Evolutionary conservation across 768 basidiomycete species (phyloP), one percentile per base, ranked within the genome.

Genomic region (Agaricus bisporus): DNA sequence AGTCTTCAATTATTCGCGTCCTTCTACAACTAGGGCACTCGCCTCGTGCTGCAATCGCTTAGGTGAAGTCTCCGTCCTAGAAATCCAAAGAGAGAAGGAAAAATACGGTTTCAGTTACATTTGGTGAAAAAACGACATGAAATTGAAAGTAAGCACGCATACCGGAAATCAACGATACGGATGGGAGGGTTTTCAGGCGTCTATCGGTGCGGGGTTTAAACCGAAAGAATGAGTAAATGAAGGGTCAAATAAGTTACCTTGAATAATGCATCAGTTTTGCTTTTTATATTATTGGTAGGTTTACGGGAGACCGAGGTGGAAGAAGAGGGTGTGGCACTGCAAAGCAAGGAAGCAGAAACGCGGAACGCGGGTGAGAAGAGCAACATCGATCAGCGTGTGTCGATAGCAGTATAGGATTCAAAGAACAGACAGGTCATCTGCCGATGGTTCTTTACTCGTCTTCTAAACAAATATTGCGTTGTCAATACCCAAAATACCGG

Each of bases 151-250:
- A 32, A 8, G 7, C 7, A 32, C 32, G 32, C 32, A 32, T 17
- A 54, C 53, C 53, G 46, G 39, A 54, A 48, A 36, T 54, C 53
- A 18, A 54, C 41, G 25, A 54, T 54, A 14, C 46, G 53, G 15
- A 54, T 54, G 17, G 53, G 46, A 6, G 32, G 32, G 11, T 54
- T 48, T 7, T 48, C 53, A 17, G 46, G 53, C 25, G 53, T 18
- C 53, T 54, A 22, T 6, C 32, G 22, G 22, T 22, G 8, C 32
- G 32, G 11, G 32, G 32, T 32, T 32, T 6, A 7, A 32, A 11
- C 32, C 32, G 11, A 6, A 32, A 32, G 4, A 32, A 32, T 32
- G 11, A 32, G 32, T 11, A 11, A 32, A 32, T 32, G 8, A 32
- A 32, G 32, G 11, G 32, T 4, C 32, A 32, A 32, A 32, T 32